Evolutionary conservation across 2,329 filamentous ascomycete genomes (phyloP), one percentile per base, ranked within the genome.

Genomic region (Diplodia corticola): DNA sequence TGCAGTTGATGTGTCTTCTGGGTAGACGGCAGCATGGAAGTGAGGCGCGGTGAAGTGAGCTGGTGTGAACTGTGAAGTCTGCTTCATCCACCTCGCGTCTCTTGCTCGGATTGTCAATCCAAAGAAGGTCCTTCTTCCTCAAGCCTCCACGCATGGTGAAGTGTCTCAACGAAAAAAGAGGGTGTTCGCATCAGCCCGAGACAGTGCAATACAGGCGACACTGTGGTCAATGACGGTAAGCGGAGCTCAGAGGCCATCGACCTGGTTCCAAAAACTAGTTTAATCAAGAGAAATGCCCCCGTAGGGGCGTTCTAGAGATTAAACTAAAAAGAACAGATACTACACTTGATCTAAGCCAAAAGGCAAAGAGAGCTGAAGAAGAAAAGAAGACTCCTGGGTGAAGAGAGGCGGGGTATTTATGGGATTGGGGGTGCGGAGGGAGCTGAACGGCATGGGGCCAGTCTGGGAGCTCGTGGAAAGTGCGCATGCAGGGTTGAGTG

Each of bases 181-280:
- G 9, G 17, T 10, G 69, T 84, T 91, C 86, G 89, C 89, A 84
- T 90, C 88, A 78, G 86, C 86, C 83, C 83, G 87, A 86, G 83
- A 81, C 85, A 91, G 89, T 91, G 89, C 88, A 85, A 89, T 86
- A 87, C 88, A 84, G 82, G 84, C 86, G 88, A 91, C 88, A 91
- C 89, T 79, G 86, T 91, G 87, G 79, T 73, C 77, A 75, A 72
- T 77, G 77, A 78, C 84, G 40, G 85, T 90, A 84, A 81, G 88
- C 89, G 90, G 57, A 91, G 89, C 88, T 83, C 87, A 90, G 88
- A 86, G 88, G 85, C 75, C 79, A 75, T 72, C 75, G 77, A 79
- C 73, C 85, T 71, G 68, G 72, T 68, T 78, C 71, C 83, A 91
- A 91, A 89, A 91, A 93, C 60, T n/a, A n/a, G 60, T 53, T 44